These are phyloP conservation scores for Psilocybe mexicana DNA, from an alignment of 1,284 basidiomycete genomes.

Conservation along the genomic window DNA sequence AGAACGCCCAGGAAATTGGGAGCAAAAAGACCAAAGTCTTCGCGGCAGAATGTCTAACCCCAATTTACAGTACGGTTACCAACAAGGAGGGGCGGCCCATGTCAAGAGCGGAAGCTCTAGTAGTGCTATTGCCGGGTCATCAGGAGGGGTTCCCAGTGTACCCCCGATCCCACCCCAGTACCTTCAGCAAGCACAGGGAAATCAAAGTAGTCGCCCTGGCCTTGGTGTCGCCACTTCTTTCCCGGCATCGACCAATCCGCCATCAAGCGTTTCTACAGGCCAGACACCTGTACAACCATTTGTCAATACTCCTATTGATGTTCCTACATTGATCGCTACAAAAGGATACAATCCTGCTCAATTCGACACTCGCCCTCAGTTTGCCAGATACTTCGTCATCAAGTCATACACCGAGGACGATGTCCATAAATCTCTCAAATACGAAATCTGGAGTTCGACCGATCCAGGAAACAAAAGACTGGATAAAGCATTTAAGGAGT, in stretches of 20 bases:
- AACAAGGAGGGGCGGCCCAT: conserved; percentile 43
- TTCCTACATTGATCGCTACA: conserved; percentile 80
- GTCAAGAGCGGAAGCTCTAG: conserved; percentile 30
- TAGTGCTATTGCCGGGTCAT: conserved; percentile 27
- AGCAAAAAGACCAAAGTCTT: conserved; percentile 51
- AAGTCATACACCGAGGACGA: conserved; percentile 98
- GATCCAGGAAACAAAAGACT: conserved; percentile 94
- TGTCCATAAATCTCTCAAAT: conserved; percentile 94
- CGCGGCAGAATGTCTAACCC: conserved; percentile 63
- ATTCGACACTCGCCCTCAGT: conserved; percentile 81
- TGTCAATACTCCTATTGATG: conserved; percentile 70
- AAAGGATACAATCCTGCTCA: conserved; percentile 91
- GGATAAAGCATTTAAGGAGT: conserved; percentile 94
- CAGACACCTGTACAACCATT: conserved; percentile 45
- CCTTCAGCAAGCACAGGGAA: conserved; percentile 49
- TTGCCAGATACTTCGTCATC: conserved; percentile 93
- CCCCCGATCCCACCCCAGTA: conserved; percentile 73
- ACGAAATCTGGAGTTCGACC: conserved; percentile 96
- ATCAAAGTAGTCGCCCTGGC: conserved; percentile 39
- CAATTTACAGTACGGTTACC: conserved; percentile 64
- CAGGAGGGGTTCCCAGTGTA: conserved; percentile 55
- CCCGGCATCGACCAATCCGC: conserved; percentile 25
- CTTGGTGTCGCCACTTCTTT: conserved; percentile 28
- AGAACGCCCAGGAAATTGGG: conserved; percentile 39
- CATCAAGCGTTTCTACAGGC: conserved; percentile 30